These are phyloP conservation scores for Cytospora piceicola DNA, from an alignment of 2,329 filamentous ascomycete species.

Conservation along the genomic window DNA sequence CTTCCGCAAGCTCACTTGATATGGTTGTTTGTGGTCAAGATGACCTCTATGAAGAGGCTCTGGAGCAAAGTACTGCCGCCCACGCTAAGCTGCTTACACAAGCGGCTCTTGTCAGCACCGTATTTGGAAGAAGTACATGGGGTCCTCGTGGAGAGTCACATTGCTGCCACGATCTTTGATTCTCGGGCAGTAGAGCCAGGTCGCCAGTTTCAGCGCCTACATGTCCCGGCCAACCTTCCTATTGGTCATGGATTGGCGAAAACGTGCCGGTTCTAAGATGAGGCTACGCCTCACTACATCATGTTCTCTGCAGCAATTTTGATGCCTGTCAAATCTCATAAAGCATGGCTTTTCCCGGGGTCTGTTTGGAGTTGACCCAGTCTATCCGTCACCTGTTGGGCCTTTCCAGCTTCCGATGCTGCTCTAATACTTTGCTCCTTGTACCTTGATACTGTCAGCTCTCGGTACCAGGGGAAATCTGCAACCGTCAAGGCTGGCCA, in stretches of 20 bases:
- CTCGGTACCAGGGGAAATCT: neutral
- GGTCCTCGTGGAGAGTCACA: neutral
- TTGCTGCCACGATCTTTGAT: neutral
- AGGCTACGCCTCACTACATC: neutral
- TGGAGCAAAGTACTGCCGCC: neutral
- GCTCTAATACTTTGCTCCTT: neutral
- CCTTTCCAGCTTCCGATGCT: conserved; percentile 1
- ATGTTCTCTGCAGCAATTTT: neutral
- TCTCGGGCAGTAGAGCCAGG: neutral
- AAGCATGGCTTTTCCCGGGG: neutral
- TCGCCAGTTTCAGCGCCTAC: conserved; percentile 11
- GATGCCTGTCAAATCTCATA: neutral
- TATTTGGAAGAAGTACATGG: neutral
- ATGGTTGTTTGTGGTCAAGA: neutral
- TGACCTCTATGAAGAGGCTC: neutral
- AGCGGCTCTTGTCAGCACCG: neutral
- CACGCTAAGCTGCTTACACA: neutral
- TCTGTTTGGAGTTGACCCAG: conserved; percentile 2
- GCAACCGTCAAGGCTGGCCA: conserved; percentile 16
- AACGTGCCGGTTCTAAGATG: neutral
- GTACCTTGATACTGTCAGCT: conserved; percentile 12
- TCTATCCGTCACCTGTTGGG: conserved; percentile 5
- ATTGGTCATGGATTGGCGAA: conserved; percentile 2
- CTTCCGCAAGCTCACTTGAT: neutral
- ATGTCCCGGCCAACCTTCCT: neutral